A percentile compares a stretch with the other conserved stretches of the same genome.
Evolutionary conservation across 805 yeast species (phyloP).

Genomic region (Candida namnaoensis): DNA sequence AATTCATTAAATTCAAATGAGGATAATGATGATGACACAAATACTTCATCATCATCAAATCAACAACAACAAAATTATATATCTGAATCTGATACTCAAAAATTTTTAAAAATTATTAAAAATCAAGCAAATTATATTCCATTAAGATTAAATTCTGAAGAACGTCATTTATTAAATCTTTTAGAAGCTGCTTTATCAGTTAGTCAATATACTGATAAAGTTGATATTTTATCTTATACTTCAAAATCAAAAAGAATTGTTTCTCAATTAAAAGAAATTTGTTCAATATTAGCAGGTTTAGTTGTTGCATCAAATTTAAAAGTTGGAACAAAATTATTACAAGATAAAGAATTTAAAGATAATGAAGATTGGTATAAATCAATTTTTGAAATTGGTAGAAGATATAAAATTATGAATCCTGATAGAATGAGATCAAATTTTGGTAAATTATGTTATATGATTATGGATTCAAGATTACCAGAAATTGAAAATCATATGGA

Average conservation of each 20-base stretch:
- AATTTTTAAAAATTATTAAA: slow-evolving; percentile 17
- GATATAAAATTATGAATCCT: slow-evolving; percentile 81
- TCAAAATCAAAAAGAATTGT: slow-evolving; percentile 68
- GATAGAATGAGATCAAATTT: slow-evolving; percentile 72
- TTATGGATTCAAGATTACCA: slow-evolving; percentile 74
- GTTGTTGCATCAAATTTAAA: slow-evolving; percentile 74
- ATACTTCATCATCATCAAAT: too few relatives aligned
- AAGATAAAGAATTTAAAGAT: slow-evolving; percentile 58
- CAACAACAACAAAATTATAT: too few relatives aligned
- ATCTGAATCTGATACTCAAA: neutral
- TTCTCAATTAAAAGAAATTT: slow-evolving; percentile 63
- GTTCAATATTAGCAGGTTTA: slow-evolving; percentile 70
- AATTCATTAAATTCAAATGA: slow-evolving; percentile 2
- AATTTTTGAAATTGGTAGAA: slow-evolving; percentile 69
- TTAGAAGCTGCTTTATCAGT: slow-evolving; percentile 73
- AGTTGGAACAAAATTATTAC: slow-evolving; percentile 53
- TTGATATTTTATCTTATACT: slow-evolving; percentile 58
- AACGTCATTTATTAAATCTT: slow-evolving; percentile 56
- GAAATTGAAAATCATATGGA: slow-evolving; percentile 66
- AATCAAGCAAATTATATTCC: slow-evolving; percentile 52
- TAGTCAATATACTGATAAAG: slow-evolving; percentile 72
- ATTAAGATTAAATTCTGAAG: slow-evolving; percentile 56
- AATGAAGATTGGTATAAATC: slow-evolving; percentile 67
- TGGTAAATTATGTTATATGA: slow-evolving; percentile 76
- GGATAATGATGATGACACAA: slow-evolving; percentile 3